A percentile compares a stretch with the other conserved stretches of the same genome.
Conservation (phyloP, 352 stramenopile genomes). For the Phytopythium oedochilum region DNA sequence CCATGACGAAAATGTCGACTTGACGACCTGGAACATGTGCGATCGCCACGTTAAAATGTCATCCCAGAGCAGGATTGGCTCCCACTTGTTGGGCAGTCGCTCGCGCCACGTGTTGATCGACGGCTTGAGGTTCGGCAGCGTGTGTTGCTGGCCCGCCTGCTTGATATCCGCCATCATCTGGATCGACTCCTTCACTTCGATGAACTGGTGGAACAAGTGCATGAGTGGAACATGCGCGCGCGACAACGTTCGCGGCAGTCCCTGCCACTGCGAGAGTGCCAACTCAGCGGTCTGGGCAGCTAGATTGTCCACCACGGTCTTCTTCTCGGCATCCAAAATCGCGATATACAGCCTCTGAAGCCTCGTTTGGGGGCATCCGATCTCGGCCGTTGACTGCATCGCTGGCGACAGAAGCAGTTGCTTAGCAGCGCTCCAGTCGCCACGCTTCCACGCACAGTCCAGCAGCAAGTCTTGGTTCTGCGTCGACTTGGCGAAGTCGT, state of each 20-base stretch:
- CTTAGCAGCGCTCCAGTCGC: constrained; percentile 86
- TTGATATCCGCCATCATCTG: constrained; percentile 91
- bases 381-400: constrained; percentile 55
- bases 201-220: constrained; percentile 90
- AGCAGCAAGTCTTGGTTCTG: constrained; percentile 90
- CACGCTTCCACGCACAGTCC: constrained; percentile 91
- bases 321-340: constrained; percentile 82
- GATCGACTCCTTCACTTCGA: constrained; percentile 91
- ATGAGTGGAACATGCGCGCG: constrained; percentile 79
- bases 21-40: constrained; percentile 91
- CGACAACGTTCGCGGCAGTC: constrained; percentile 73
- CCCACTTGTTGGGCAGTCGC: constrained; percentile 92
- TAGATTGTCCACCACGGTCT: constrained; percentile 56
- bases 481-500: constrained; percentile 89
- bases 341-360: constrained; percentile 87
- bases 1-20: constrained; percentile 79
- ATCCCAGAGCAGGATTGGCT: constrained; percentile 91
- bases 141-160: constrained; percentile 70
- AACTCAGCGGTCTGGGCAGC: constrained; percentile 73
- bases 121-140: constrained; percentile 86
- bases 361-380: constrained; percentile 69
- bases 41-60: constrained; percentile 92
- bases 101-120: constrained; percentile 92
- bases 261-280: constrained; percentile 87
- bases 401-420: constrained; percentile 62